phyloP scores from a whole-genome alignment of 2,329 filamentous ascomycete species.

The Aspergillus calidoustus region DNA sequence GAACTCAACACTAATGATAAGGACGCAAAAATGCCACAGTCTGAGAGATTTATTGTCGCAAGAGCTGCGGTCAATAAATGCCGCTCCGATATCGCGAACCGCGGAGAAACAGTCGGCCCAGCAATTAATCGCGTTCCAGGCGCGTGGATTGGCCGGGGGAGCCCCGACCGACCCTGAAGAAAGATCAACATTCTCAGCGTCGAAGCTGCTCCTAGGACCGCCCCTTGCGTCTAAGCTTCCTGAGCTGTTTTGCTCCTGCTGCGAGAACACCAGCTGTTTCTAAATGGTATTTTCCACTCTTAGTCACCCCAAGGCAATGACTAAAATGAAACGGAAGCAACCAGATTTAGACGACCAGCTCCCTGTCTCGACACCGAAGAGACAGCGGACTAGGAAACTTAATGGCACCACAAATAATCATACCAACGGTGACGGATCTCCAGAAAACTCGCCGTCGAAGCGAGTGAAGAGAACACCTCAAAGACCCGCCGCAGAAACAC shows the following conservation, averaged over 20 bases:
- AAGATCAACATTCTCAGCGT: conserved; percentile 22
- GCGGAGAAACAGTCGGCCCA: conserved; percentile 38
- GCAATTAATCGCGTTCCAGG: conserved; percentile 24
- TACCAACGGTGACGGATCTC: conserved; percentile 28
- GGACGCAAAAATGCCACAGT: conserved; percentile 5
- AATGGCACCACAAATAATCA: conserved; percentile 35
- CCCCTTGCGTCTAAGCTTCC: conserved; percentile 31
- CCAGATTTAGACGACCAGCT: conserved; percentile 42
- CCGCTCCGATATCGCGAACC: conserved; percentile 35
- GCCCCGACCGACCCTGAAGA: conserved; percentile 5
- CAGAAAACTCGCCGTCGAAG: conserved; percentile 33
- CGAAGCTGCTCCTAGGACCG: conserved; percentile 2
- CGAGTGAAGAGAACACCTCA: conserved; percentile 37
- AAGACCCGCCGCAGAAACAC: conserved; percentile 34
- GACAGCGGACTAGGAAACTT: conserved; percentile 35
- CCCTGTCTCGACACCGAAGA: conserved; percentile 45
- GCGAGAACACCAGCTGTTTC: conserved; percentile 12
- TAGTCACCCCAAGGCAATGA: conserved; percentile 13
- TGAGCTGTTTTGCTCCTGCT: conserved; percentile 8
- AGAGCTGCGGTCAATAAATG: conserved; percentile 18
- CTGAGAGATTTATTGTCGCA: conserved; percentile 10
- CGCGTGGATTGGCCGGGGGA: conserved; percentile 21
- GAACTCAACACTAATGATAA: conserved; percentile 5
- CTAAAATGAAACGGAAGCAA: conserved; percentile 50
- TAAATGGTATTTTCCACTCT: conserved; percentile 37